Conservation (phyloP, 805 yeast species). For the Kodamaea nitidulidarum region DNA sequence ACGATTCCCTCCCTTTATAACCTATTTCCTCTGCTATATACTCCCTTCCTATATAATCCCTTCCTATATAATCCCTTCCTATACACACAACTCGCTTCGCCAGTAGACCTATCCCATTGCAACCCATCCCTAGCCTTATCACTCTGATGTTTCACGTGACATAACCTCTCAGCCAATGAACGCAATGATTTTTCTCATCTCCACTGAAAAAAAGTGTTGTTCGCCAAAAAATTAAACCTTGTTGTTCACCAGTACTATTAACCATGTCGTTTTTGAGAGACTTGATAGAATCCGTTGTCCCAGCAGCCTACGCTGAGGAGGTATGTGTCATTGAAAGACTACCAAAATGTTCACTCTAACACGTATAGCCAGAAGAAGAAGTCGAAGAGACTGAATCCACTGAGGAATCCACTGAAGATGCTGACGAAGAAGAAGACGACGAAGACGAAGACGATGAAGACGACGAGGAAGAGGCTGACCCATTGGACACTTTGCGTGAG, state of each 20-base stretch:
- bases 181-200: conserved; percentile 6
- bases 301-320: conserved; percentile 84
- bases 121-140: too few relatives aligned
- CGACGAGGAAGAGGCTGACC: conserved; percentile 60
- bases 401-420: conserved; percentile 33
- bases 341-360: conserved; percentile 12
- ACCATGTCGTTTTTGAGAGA: conserved; percentile 57
- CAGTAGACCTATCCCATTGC: too few relatives aligned
- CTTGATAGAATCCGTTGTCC: conserved; percentile 73
- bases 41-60: too few relatives aligned
- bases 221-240: conserved; percentile 7
- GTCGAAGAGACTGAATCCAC: conserved; percentile 24
- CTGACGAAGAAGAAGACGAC: conserved; percentile 45
- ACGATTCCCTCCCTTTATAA: too few relatives aligned
- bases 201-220: conserved; percentile 5
- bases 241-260: conserved; percentile 6
- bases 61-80: too few relatives aligned
- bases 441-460: conserved; percentile 65
- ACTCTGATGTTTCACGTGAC: conserved; percentile 2
- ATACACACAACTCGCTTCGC: too few relatives aligned
- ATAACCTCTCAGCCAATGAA: conserved; percentile 6
- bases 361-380: conserved; percentile 24
- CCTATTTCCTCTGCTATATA: too few relatives aligned
- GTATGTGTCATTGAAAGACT: conserved; percentile 28
- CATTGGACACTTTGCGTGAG: conserved; percentile 34